Percentiles rank a stretch among this genome's conserved stretches.
These are phyloP conservation scores for Chaetomidium leptoderma DNA, from an alignment of 495 filamentous ascomycete species.

Conservation along the genomic window DNA sequence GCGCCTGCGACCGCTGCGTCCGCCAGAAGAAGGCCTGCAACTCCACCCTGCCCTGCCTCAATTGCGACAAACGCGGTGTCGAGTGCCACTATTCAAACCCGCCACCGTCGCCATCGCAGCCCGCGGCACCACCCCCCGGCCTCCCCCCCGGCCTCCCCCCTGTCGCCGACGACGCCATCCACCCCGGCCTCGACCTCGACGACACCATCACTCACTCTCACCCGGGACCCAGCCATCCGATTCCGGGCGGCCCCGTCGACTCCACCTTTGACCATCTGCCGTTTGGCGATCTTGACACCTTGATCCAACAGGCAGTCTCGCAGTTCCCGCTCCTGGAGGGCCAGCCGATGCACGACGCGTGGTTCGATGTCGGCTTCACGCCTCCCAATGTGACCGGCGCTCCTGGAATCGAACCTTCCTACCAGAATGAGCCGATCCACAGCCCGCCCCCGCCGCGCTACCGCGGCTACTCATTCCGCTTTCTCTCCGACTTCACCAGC, in stretches of 20 bases:
- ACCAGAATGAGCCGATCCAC: constrained; percentile 3
- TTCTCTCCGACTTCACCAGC: constrained; percentile 32
- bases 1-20: constrained; percentile 33
- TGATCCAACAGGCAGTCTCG: constrained; percentile 25
- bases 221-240: background rate
- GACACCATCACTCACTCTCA: background rate
- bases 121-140: background rate
- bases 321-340: constrained; percentile 16
- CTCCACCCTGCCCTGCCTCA: constrained; percentile 29
- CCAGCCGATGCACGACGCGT: constrained; percentile 16
- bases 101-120: background rate
- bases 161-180: background rate
- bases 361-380: constrained; percentile 19
- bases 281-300: constrained; percentile 21
- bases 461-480: constrained; percentile 26
- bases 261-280: constrained; percentile 12
- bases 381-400: background rate
- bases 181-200: background rate
- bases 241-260: background rate
- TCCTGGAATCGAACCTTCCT: background rate
- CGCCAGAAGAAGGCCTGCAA: constrained; percentile 35
- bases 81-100: constrained; percentile 26
- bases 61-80: constrained; percentile 26
- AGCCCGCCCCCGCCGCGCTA: constrained; percentile 11
- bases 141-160: background rate